phyloP scores from a whole-genome alignment of 192 early-diverging fungal genomes.

The Coemansia sp. region DNA sequence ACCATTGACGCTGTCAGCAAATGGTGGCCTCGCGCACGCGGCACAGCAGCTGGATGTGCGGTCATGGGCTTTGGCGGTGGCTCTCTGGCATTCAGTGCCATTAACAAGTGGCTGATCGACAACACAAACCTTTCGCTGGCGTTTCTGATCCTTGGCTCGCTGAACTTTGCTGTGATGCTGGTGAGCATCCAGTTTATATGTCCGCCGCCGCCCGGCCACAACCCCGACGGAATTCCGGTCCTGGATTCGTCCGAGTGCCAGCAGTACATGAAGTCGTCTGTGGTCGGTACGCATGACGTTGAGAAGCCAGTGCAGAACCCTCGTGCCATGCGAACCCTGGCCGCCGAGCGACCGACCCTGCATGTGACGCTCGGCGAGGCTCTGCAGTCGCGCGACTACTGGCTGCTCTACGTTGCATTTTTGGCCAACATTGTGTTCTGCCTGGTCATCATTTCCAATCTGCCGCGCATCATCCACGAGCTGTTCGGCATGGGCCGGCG shows the following conservation, averaged over 20 bases:
- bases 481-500: conserved; percentile 54
- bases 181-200: conserved; percentile 57
- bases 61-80: conserved; percentile 78
- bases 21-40: conserved; percentile 64
- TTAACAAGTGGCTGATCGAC: conserved; percentile 62
- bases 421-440: conserved; percentile 63
- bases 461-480: conserved; percentile 56
- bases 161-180: conserved; percentile 64
- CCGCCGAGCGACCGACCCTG: conserved; percentile 25
- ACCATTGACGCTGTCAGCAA: conserved; percentile 63
- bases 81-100: conserved; percentile 66
- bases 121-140: conserved; percentile 57
- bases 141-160: conserved; percentile 67
- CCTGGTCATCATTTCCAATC: conserved; percentile 61
- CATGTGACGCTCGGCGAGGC: conserved; percentile 58
- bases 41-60: conserved; percentile 61
- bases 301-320: conserved; percentile 5
- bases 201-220: conserved; percentile 66
- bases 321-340: not conserved
- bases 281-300: not conserved
- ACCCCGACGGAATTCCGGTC: conserved; percentile 63
- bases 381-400: conserved; percentile 59
- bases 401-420: conserved; percentile 62
- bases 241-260: conserved; percentile 13
- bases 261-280: not conserved